Conservation (phyloP, 208 protist genomes). For the Wallacemonas sp. region DNA sequence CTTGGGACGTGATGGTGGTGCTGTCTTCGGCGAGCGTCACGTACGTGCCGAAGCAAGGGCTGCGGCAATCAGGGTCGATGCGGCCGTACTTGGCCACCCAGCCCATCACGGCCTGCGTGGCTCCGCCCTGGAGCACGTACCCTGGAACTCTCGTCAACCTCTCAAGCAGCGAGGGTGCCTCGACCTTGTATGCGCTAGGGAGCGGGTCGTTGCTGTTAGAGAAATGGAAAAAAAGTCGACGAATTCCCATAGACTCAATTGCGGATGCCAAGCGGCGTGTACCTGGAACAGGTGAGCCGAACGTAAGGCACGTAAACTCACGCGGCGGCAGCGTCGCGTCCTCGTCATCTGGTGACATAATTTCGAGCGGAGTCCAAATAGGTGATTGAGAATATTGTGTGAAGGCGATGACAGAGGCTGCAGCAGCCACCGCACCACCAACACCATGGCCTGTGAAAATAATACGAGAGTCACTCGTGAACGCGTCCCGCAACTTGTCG, state of each 20-base stretch:
- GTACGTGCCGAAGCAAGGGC: too few relatives aligned
- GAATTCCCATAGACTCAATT: conserved; percentile 3
- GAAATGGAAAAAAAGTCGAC: neutral
- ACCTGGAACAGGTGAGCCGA: conserved; percentile 33
- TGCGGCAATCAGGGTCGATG: too few relatives aligned
- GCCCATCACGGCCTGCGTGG: too few relatives aligned
- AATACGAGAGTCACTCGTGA: too few relatives aligned
- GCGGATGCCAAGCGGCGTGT: conserved; percentile 26
- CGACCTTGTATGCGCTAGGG: neutral
- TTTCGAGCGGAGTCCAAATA: too few relatives aligned
- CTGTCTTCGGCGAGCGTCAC: too few relatives aligned
- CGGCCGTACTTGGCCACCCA: too few relatives aligned
- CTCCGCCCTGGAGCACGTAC: too few relatives aligned
- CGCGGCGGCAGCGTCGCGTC: neutral
- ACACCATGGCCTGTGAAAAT: neutral
- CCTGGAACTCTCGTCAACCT: neutral
- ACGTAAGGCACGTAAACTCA: neutral
- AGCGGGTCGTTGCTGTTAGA: neutral
- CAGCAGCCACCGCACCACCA: neutral
- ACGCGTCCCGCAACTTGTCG: too few relatives aligned
- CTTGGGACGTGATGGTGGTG: too few relatives aligned
- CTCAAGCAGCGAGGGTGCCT: neutral
- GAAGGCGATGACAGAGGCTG: neutral
- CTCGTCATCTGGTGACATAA: too few relatives aligned
- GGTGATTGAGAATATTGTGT: neutral